A percentile compares a stretch with the other conserved stretches of the same genome.
Conservation (phyloP, 768 basidiomycete species). For the Neoboletus subvelutipes region DNA sequence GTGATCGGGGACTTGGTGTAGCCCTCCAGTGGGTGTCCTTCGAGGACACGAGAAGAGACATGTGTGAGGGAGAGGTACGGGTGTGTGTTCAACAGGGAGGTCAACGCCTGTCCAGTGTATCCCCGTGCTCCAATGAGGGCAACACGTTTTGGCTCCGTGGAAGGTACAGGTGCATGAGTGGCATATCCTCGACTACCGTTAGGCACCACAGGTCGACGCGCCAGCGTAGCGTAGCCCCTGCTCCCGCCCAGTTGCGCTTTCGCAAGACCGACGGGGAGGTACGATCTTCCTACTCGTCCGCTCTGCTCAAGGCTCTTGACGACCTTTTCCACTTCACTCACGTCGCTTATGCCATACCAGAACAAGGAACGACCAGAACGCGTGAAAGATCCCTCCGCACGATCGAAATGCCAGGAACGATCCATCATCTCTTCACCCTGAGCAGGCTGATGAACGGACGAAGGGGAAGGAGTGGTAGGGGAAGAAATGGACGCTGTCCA, state of each 20-base stretch:
- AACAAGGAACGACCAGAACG: slow-evolving; percentile 91
- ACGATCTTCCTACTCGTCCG: slow-evolving; percentile 83
- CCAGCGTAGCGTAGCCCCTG: slow-evolving; percentile 21
- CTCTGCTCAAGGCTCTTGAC: slow-evolving; percentile 75
- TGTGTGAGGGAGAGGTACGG: slow-evolving; percentile 89
- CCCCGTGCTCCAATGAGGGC: slow-evolving; percentile 95
- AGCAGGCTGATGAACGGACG: slow-evolving; percentile 3
- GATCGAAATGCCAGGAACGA: slow-evolving; percentile 97
- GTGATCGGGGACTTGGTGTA: slow-evolving; percentile 74
- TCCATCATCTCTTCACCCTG: slow-evolving; percentile 80
- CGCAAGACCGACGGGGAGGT: slow-evolving; percentile 56
- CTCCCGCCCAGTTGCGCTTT: slow-evolving; percentile 22
- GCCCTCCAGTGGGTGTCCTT: slow-evolving; percentile 71
- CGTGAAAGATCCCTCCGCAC: slow-evolving; percentile 96
- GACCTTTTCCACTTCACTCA: slow-evolving; percentile 85
- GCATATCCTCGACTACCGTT: slow-evolving; percentile 75
- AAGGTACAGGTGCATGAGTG: slow-evolving; percentile 48
- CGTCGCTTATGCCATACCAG: slow-evolving; percentile 96
- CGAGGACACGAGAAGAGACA: slow-evolving; percentile 94
- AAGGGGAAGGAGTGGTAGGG: slow-evolving; percentile 10
- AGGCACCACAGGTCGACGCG: slow-evolving; percentile 36
- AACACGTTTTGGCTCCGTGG: slow-evolving; percentile 80
- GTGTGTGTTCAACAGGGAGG: slow-evolving; percentile 82
- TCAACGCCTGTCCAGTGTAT: slow-evolving; percentile 91
- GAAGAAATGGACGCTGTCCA: slow-evolving; percentile 84